These are phyloP conservation scores for Mycena capillaripes DNA, from an alignment of 768 basidiomycete species.

Conservation along the genomic window DNA sequence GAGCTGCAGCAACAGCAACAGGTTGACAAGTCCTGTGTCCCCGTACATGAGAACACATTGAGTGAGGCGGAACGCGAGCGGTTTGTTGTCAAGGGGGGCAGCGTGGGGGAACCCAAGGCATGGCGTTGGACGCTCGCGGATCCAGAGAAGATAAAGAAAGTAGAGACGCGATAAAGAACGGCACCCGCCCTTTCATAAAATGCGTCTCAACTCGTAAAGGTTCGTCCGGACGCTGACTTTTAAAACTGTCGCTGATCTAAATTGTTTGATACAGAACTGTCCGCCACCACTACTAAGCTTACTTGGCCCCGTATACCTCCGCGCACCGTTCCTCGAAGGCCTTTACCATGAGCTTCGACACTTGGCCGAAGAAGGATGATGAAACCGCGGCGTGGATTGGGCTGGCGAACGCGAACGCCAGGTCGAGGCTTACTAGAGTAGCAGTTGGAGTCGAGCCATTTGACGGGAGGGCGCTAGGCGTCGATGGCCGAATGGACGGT, in stretches of 20 bases:
- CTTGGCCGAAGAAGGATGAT: constrained; percentile 86
- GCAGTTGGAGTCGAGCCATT: constrained; percentile 67
- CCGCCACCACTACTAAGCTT: not conserved
- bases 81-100: not conserved
- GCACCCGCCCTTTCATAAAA: too few relatives aligned
- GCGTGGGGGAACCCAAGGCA: not conserved
- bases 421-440: constrained; percentile 89
- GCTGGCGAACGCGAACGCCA: constrained; percentile 89
- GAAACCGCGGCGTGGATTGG: constrained; percentile 90
- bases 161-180: too few relatives aligned
- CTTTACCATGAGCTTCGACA: constrained; percentile 90
- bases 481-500: constrained; percentile 41
- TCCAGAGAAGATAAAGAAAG: not conserved
- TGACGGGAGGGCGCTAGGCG: not conserved
- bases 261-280: too few relatives aligned
- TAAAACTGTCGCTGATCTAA: too few relatives aligned
- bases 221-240: too few relatives aligned
- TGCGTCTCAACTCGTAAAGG: too few relatives aligned
- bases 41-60: not conserved
- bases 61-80: not conserved
- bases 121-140: constrained; percentile 20
- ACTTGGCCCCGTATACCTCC: constrained; percentile 72
- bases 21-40: not conserved
- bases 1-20: constrained; percentile 18
- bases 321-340: constrained; percentile 92